These are phyloP conservation scores for Auriscalpium microsporum DNA, from an alignment of 768 basidiomycete genomes.

Conservation along the genomic window DNA sequence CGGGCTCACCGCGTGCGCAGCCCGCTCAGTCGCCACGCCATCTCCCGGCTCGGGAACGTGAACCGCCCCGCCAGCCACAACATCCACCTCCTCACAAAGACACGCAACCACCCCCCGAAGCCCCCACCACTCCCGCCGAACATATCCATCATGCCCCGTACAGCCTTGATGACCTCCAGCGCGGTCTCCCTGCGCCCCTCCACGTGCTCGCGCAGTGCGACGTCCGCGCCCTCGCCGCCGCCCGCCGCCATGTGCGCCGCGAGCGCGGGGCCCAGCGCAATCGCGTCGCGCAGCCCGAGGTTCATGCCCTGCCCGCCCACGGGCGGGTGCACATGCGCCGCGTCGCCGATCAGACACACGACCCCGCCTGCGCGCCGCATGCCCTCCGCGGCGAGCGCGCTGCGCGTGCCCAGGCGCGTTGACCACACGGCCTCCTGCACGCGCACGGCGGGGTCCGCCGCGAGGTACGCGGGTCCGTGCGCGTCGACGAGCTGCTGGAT, in stretches of 20 bases:
- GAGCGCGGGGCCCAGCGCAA: constrained; percentile 16
- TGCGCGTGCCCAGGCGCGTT: neutral
- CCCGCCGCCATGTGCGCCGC: constrained; percentile 10
- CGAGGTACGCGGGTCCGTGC: neutral
- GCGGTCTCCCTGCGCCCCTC: neutral
- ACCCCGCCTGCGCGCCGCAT: constrained; percentile 6
- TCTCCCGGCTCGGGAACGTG: neutral
- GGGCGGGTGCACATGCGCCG: constrained; percentile 22
- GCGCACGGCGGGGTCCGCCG: neutral
- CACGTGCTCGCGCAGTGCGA: neutral
- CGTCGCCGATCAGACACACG: constrained; percentile 19
- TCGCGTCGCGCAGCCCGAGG: constrained; percentile 21
- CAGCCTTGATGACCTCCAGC: neutral
- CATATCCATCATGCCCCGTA: neutral
- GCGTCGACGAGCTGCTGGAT: neutral
- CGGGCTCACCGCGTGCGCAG: neutral
- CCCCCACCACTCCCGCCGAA: neutral
- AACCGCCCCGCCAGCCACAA: neutral
- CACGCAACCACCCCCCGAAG: neutral
- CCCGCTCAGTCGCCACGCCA: neutral
- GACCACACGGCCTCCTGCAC: neutral
- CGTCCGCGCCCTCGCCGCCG: neutral
- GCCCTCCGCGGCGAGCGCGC: neutral
- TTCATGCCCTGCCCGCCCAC: constrained; percentile 24
- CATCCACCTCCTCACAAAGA: neutral